Base-by-base conservation (phyloP, 768 basidiomycete species). In the Arthromyces matolae region DNA sequence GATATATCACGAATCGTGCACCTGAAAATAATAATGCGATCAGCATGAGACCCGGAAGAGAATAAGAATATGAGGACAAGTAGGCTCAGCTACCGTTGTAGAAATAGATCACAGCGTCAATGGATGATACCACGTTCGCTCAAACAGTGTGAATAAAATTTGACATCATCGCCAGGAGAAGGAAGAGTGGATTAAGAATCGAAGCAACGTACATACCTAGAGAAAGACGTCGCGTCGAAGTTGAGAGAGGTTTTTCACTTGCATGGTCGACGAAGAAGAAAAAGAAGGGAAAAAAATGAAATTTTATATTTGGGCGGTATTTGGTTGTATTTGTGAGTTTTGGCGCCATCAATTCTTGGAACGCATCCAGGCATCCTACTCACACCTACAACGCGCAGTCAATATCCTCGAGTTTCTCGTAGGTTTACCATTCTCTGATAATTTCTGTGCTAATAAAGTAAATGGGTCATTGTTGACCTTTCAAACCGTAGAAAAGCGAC, bases 21-120 rank as follows among this genome's bases (percentile, higher is more conserved):
- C 32, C 63, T 58, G 43, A 23, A 46, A 10, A 25, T 16, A 6
- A 14, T 16, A 6, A 14, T 1, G 20, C 18, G 19, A 44, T 52
- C 10, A 48, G 45, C 8, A 40, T 22, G 19, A 16, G 42, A 25
- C 6, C 5, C 3, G 37, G 28, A 45, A 37, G 22, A 18, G 3
- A 37, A 47, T 31, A 29, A 22, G 47, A 13, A 20, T 10, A 41
- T 19, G 5, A 42, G 45, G 19, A 50, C 46, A 48, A 33, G 54
- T 54, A 58, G 65, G 73, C 67, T 88, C 85, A 88, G 85, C 75
- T 88, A 88, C 85, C 86, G 85, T 88, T 87, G 86, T 88, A 87
- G 83, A 79, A 72, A 65, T 68, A 1, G 65, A 62, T 81, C 83
- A 81, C 60, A 45, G 74, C 73, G 63, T 69, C 64, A 60, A 64